Conservation (phyloP, 805 yeast species). For the Candida corydali region DNA sequence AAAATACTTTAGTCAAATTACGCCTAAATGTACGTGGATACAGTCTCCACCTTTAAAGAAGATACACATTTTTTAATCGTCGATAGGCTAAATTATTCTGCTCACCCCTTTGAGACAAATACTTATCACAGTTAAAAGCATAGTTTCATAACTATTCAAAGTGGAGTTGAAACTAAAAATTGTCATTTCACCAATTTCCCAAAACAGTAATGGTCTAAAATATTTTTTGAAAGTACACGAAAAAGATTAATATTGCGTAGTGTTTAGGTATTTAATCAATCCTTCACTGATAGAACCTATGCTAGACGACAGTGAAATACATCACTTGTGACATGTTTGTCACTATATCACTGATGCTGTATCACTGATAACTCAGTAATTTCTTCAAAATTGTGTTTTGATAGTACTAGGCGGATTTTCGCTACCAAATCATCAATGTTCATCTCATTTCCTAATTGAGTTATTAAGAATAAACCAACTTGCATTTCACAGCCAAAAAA, state of each 20-base stretch:
- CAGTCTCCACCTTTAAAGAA: too few relatives aligned
- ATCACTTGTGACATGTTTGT: too few relatives aligned
- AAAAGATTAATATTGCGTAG: not conserved
- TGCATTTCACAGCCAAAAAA: constrained; percentile 2
- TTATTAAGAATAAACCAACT: not conserved
- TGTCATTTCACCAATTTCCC: not conserved
- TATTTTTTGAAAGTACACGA: not conserved
- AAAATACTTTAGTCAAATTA: too few relatives aligned
- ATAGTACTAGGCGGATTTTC: not conserved
- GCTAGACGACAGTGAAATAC: too few relatives aligned
- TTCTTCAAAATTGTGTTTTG: too few relatives aligned
- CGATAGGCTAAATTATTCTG: too few relatives aligned
- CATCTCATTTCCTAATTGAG: constrained; percentile 8
- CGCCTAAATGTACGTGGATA: too few relatives aligned
- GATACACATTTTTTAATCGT: too few relatives aligned
- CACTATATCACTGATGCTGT: too few relatives aligned
- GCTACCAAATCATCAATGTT: not conserved
- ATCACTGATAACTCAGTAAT: too few relatives aligned
- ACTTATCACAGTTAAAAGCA: not conserved
- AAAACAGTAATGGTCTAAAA: not conserved
- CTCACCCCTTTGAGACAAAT: not conserved
- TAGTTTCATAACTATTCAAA: not conserved
- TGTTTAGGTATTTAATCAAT: not conserved
- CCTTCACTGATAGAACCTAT: not conserved
- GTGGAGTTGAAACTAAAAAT: not conserved